These are phyloP conservation scores for Sclerotinia minor DNA, from an alignment of 2,329 filamentous ascomycete species.

Conservation along the genomic window DNA sequence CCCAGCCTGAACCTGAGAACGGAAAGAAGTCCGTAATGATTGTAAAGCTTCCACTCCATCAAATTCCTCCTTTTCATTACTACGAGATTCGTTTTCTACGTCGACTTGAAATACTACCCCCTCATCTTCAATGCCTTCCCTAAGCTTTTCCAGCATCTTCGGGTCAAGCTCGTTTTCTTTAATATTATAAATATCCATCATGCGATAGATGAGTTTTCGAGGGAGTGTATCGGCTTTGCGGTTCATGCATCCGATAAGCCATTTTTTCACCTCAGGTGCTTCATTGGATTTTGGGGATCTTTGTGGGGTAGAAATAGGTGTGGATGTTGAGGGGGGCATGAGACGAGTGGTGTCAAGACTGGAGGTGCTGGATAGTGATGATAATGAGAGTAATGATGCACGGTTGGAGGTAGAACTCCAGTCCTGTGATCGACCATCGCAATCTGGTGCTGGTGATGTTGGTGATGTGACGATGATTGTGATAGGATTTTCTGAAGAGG, in stretches of 20 bases:
- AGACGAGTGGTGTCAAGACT: conserved; percentile 28
- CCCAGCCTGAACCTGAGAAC: background rate
- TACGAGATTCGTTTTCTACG: background rate
- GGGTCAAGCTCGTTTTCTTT: conserved; percentile 31
- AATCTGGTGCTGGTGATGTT: conserved; percentile 34
- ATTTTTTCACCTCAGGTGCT: conserved; percentile 32
- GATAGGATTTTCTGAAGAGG: conserved; percentile 27
- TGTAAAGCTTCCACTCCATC: background rate
- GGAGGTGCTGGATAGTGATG: conserved; percentile 12
- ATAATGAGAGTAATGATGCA: conserved; percentile 1
- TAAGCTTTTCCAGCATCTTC: conserved; percentile 27
- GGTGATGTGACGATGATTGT: conserved; percentile 37
- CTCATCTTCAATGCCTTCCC: conserved; percentile 25
- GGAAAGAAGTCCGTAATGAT: background rate
- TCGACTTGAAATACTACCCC: conserved; percentile 21
- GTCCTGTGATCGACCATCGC: conserved; percentile 19
- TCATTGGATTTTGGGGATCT: conserved; percentile 31
- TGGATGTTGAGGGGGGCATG: conserved; percentile 31
- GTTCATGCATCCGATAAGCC: conserved; percentile 36
- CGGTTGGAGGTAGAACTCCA: conserved; percentile 8
- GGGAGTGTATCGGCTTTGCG: conserved; percentile 33
- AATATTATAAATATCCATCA: conserved; percentile 37
- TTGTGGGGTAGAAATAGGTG: conserved; percentile 19
- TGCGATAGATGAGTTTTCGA: conserved; percentile 28
- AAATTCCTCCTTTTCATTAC: background rate